A percentile compares a stretch with the other conserved stretches of the same genome.
Evolutionary conservation across 164 flowering plant genomes (phyloP).

Genomic region (Vitis rupestris): DNA sequence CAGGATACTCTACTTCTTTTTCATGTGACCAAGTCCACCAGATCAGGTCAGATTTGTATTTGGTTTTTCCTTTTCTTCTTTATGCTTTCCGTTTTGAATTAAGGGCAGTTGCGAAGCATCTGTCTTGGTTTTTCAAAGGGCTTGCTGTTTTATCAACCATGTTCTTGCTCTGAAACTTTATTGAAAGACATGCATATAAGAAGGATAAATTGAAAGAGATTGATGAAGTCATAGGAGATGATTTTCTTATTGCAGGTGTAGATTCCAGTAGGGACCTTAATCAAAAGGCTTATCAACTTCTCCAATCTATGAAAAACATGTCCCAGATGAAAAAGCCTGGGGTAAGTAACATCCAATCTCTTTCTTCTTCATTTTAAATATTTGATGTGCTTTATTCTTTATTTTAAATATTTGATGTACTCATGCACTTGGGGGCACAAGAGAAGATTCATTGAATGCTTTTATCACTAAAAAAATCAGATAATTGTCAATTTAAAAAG

Average conservation of each 20-base stretch:
- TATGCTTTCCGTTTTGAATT: neutral
- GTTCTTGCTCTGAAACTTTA: too few relatives aligned
- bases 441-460: too few relatives aligned
- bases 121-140: too few relatives aligned
- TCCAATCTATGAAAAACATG: conserved; percentile 30
- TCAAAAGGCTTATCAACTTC: conserved; percentile 23
- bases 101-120: neutral
- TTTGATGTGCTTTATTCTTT: neutral
- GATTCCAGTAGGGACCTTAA: conserved; percentile 11
- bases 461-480: too few relatives aligned
- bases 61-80: neutral
- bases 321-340: conserved; percentile 35
- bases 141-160: too few relatives aligned
- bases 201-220: too few relatives aligned
- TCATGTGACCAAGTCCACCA: conserved; percentile 15
- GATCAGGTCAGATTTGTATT: conserved; percentile 15
- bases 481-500: too few relatives aligned
- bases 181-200: too few relatives aligned
- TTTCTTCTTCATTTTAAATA: neutral
- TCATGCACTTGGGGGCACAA: too few relatives aligned
- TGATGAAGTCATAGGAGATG: too few relatives aligned
- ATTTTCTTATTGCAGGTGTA: conserved; percentile 5
- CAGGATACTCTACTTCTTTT: conserved; percentile 39
- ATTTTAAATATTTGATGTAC: neutral
- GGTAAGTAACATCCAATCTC: conserved; percentile 26